These are phyloP conservation scores for Fragilaria crotonensis DNA, from an alignment of 108 stramenopile species.

Conservation along the genomic window DNA sequence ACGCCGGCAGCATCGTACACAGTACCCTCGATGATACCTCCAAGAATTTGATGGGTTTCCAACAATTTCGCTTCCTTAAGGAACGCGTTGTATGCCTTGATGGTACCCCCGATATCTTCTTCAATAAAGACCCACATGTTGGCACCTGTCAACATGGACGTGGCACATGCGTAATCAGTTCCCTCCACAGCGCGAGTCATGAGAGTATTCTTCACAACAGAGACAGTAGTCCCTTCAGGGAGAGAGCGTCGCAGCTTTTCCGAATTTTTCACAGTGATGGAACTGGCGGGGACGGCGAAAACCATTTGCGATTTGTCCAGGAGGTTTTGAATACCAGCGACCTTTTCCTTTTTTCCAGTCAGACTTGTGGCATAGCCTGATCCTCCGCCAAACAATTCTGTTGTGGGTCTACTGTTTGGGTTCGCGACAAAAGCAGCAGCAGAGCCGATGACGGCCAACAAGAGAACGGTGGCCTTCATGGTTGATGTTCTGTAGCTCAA, in stretches of 20 bases:
- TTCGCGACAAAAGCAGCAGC: too few species aligned
- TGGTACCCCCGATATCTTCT: constrained; percentile 78
- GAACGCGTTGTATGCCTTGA: constrained; percentile 77
- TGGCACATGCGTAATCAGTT: constrained; percentile 55
- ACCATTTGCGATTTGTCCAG: constrained; percentile 77
- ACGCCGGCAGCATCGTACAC: constrained; percentile 72
- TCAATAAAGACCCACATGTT: constrained; percentile 97
- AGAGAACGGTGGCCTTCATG: too few species aligned
- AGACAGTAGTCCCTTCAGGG: constrained; percentile 76
- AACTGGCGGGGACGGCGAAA: constrained; percentile 66
- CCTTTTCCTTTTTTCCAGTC: constrained; percentile 62
- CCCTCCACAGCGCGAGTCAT: constrained; percentile 83
- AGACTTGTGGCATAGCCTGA: constrained; percentile 63
- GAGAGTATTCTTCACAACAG: constrained; percentile 89
- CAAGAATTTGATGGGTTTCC: constrained; percentile 61
- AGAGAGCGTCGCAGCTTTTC: constrained; percentile 68
- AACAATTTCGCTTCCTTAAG: constrained; percentile 57
- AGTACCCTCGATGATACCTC: constrained; percentile 80
- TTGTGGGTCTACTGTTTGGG: too few species aligned
- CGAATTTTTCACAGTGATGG: constrained; percentile 57
- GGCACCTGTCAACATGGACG: constrained; percentile 56
- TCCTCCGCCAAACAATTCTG: too few species aligned
- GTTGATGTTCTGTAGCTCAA: too few species aligned
- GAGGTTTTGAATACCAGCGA: constrained; percentile 55
- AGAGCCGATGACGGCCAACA: too few species aligned